Evolutionary conservation across 345 rosid genomes (phyloP), one percentile per base, ranked within the genome.

Genomic region (Salix viminalis): DNA sequence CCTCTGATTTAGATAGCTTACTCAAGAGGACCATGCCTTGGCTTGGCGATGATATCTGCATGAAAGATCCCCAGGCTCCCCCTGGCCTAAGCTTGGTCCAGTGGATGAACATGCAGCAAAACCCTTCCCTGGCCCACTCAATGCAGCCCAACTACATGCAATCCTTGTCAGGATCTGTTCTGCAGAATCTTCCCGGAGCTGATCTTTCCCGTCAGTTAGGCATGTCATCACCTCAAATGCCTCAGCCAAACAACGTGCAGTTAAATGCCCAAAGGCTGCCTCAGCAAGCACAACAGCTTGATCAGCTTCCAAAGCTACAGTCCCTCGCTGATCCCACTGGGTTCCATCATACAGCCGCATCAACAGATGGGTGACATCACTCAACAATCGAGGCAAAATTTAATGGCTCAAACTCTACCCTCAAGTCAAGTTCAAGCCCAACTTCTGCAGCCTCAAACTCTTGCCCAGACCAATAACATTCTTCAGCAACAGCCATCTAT

Each of bases 61-160:
- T 87, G 89, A 94, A 94, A 82, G 99, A 92, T 69, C 50, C 94
- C 54, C 97, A 46, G 75, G 84, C 85, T 69, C 83, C 46, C 56
- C 90, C 95, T 61, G 97, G 97, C 67, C 77, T 96, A 56, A 90
- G 97, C 83, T 83, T 96, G 78, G 91, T 87, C 80, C 97, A 94
- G 82, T 92, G 97, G 97, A 94, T 94, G 97, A 94, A 85, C 80
- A 84, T 93, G 95, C 97, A 90, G 77, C 98, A 92, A 77, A 90
- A 81, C 75, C 69, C 95, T 79, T 83, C 82, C 56, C 62, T 87
- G 41, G 81, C 83, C 36, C 86, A 84, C 84, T 48, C 93, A 36
- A 56, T 89, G 72, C 91, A 86, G 78, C 84, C 88, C 13, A 85
- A 83, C 84, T 86, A 82, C 78, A 62, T 83, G 79, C 86, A 85